Conservation (phyloP, 345 rosid species). For the Mercurialis annua region DNA sequence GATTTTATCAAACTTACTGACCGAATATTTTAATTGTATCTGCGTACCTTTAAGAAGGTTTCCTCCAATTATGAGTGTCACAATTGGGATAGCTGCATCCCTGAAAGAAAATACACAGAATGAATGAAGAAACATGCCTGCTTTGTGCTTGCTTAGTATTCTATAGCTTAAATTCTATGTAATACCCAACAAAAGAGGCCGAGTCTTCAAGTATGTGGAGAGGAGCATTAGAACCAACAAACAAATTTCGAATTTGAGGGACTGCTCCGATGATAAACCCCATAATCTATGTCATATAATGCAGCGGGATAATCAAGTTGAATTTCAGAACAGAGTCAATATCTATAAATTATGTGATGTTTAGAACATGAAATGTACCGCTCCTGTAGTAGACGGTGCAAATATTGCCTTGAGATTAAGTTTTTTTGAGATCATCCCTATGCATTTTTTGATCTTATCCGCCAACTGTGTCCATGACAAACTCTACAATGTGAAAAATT, state of each 20-base stretch:
- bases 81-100: conserved; percentile 36
- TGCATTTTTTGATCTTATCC: conserved; percentile 13
- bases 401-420: conserved; percentile 20
- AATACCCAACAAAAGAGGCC: conserved; percentile 36
- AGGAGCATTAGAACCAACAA: conserved; percentile 40
- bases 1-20: no score
- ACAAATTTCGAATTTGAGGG: conserved; percentile 26
- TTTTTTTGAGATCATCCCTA: conserved; percentile 12
- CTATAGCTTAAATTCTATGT: background rate
- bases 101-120: conserved; percentile 17
- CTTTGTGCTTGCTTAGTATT: background rate
- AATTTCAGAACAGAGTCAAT: background rate
- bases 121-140: no score
- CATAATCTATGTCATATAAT: no score
- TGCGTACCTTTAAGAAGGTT: conserved; percentile 39
- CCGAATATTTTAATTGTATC: background rate
- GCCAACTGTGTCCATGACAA: conserved; percentile 20
- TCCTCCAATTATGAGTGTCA: conserved; percentile 43
- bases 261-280: conserved; percentile 38
- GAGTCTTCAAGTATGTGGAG: conserved; percentile 30
- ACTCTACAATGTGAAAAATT: background rate
- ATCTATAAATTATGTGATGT: background rate
- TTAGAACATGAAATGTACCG: conserved; percentile 11
- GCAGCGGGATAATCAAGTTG: background rate
- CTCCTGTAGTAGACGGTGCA: conserved; percentile 29